Conservation (phyloP, 768 basidiomycete genomes). For the Termitomyces sp. region DNA sequence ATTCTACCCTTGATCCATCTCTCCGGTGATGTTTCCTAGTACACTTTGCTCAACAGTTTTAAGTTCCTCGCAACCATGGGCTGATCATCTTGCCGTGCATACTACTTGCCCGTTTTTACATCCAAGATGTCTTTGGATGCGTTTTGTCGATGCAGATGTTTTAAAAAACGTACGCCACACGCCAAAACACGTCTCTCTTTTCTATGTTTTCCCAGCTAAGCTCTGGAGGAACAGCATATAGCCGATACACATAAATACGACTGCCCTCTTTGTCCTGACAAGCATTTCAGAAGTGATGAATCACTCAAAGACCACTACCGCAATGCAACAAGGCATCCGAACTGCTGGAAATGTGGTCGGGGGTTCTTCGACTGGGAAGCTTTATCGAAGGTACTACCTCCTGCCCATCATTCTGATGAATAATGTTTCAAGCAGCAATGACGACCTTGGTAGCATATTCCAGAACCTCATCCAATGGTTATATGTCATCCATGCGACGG, state of each 20-base stretch:
- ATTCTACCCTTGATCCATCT: too few species aligned
- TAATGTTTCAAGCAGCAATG: too few species aligned
- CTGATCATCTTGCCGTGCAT: background rate
- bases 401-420: background rate
- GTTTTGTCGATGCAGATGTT: background rate
- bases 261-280: background rate
- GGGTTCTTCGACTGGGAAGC: background rate
- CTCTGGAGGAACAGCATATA: background rate
- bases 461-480: too few species aligned
- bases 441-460: too few species aligned
- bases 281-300: background rate
- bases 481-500: too few species aligned
- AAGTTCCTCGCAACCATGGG: background rate
- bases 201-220: background rate
- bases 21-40: background rate
- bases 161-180: background rate
- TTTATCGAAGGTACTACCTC: background rate
- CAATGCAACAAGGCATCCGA: background rate
- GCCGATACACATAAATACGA: background rate
- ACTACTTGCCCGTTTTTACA: background rate
- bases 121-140: background rate
- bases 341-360: background rate
- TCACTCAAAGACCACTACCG: background rate
- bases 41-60: background rate
- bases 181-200: too few species aligned